These are phyloP conservation scores for Boletus reticuloceps DNA, from an alignment of 768 basidiomycete genomes.

Conservation along the genomic window DNA sequence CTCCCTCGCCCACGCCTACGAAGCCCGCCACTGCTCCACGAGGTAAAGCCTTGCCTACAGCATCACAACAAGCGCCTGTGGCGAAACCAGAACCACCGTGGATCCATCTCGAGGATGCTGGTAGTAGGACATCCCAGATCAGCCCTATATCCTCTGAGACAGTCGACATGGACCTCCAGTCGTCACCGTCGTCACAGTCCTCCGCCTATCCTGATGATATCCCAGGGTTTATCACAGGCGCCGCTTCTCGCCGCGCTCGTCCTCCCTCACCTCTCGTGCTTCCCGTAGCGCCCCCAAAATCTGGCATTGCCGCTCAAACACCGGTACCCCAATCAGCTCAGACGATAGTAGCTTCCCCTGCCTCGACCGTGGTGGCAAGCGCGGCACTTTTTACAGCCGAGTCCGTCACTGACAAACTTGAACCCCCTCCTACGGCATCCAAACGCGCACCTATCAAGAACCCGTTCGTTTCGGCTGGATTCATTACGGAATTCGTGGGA, in stretches of 20 bases:
- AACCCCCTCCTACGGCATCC: not conserved
- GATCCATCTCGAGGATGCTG: conserved; percentile 23
- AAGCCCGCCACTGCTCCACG: conserved; percentile 1
- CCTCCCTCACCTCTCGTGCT: conserved; percentile 26
- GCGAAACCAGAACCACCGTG: conserved; percentile 17
- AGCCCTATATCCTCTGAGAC: conserved; percentile 35
- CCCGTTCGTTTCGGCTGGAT: conserved; percentile 52
- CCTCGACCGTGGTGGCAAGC: conserved; percentile 11
- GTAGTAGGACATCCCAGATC: conserved; percentile 27
- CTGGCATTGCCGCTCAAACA: conserved; percentile 9
- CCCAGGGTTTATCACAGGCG: conserved; percentile 33
- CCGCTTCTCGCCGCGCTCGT: conserved; percentile 28
- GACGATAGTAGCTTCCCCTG: conserved; percentile 17
- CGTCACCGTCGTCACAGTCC: conserved; percentile 29
- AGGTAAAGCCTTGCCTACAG: conserved; percentile 10
- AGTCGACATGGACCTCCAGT: conserved; percentile 34
- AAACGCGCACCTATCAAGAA: conserved; percentile 31
- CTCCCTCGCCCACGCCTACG: conserved; percentile 1
- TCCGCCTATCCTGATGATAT: conserved; percentile 28
- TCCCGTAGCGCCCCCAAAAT: conserved; percentile 11
- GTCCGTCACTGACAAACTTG: conserved; percentile 9
- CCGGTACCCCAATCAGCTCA: conserved; percentile 13
- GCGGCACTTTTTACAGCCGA: conserved; percentile 9
- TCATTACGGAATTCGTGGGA: conserved; percentile 44
- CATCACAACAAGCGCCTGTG: conserved; percentile 16